Evolutionary conservation across 805 yeast genomes (phyloP), one percentile per base, ranked within the genome.

Genomic region (Candida namnaoensis): DNA sequence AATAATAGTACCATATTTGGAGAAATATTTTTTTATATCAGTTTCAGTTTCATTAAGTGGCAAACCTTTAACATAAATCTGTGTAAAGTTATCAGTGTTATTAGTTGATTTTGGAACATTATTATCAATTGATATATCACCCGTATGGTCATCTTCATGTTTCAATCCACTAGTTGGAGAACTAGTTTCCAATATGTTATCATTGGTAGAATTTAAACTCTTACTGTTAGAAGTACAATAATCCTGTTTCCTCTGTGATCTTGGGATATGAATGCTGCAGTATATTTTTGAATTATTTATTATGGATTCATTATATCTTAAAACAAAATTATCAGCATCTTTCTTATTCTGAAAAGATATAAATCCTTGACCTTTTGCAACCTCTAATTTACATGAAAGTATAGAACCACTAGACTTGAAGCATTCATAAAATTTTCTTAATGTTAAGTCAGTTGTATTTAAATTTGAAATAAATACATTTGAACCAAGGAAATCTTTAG

Each of bases 391-490:
- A 38, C 73, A 68, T 5, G 74, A 68, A 5, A 68, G 43, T 7
- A 69, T 61, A 39, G 65, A 68, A 24, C 79, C 80, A 54, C 61
- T 71, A 1, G 52, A 51, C 45, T 66, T 72, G 49, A 77, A 76
- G 8, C 65, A 62, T 41, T 72, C 77, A 53, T 70, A 76, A 48
- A 76, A 74, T 7, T 51, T 57, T 38, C 69, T 64, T 25, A 74
- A 67, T 0, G 78, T 65, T 34, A 69, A 47, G 11, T 49, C 36
- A 6, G 33, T 36, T 1, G 48, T 40, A 27, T 62, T 52, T 35
- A 76, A 55, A 40, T 72, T 70, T 5, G 76, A 63, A 41, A 76
- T 59, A 43, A 72, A 72, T 0, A 76, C 69, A 46, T 76, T 76
- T 1, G 76, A 68, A 1, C 79, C 79, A 34, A 71, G 51, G 38